These are phyloP conservation scores for Prunus salicina DNA, from an alignment of 306 rosid species.

Conservation along the genomic window DNA sequence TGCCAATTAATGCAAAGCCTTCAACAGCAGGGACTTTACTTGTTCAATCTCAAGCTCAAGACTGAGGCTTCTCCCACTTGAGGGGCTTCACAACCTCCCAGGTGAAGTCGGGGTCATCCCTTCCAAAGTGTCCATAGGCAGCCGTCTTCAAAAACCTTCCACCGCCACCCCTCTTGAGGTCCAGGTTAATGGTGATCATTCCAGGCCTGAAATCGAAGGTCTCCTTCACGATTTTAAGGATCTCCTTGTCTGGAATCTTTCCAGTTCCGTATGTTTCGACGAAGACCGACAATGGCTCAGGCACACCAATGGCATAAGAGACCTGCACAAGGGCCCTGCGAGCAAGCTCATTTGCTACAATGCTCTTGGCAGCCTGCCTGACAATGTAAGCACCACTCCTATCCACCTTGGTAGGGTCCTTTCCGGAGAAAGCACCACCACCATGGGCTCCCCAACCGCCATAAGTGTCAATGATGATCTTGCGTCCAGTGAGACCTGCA, in stretches of 20 bases:
- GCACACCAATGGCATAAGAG: slow-evolving; percentile 97
- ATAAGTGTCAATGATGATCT: slow-evolving; percentile 93
- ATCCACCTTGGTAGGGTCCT: slow-evolving; percentile 99
- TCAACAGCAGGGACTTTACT: slow-evolving; percentile 14
- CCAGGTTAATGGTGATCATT: slow-evolving; percentile 92
- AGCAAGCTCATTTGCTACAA: slow-evolving; percentile 92
- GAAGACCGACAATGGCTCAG: slow-evolving; percentile 88
- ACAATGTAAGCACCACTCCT: slow-evolving; percentile 97
- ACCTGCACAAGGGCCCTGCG: slow-evolving; percentile 92
- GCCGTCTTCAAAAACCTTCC: slow-evolving; percentile 92
- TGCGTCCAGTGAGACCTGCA: slow-evolving; percentile 98
- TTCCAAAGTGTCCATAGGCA: slow-evolving; percentile 98
- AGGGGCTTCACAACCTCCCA: slow-evolving; percentile 99
- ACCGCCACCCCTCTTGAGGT: slow-evolving; percentile 89
- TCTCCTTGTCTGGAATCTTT: slow-evolving; percentile 90
- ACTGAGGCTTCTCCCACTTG: slow-evolving; percentile 90
- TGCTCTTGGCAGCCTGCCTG: slow-evolving; percentile 97
- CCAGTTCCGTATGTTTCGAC: slow-evolving; percentile 86
- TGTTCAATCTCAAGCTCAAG: slow-evolving; percentile 25
- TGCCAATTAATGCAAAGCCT: slow-evolving; percentile 26
- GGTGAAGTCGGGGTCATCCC: slow-evolving; percentile 96
- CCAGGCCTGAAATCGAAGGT: slow-evolving; percentile 96
- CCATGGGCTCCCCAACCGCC: slow-evolving; percentile 99
- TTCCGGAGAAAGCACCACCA: slow-evolving; percentile 99
- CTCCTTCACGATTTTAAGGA: slow-evolving; percentile 89